These are phyloP conservation scores for Cruciata laevipes DNA, from an alignment of 257 asterid species.

Conservation along the genomic window DNA sequence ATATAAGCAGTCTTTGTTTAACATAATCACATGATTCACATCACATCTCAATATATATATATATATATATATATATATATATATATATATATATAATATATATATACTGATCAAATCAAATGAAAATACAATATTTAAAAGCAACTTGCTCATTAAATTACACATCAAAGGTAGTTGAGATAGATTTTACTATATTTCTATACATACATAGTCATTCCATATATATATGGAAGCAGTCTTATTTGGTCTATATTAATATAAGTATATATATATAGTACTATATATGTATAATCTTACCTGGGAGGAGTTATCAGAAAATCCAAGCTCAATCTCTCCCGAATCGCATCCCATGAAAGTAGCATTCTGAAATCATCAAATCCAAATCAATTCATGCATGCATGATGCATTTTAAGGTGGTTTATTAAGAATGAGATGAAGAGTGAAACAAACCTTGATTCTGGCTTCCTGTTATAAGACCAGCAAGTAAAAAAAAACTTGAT, in stretches of 20 bases:
- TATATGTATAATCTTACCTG: constrained; percentile 32
- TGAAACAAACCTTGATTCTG: constrained; percentile 57
- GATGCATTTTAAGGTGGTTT: neutral
- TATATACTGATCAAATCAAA: neutral
- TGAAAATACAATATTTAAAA: neutral
- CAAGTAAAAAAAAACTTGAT: neutral
- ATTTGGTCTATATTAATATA: too few species aligned
- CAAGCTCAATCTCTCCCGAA: constrained; percentile 76
- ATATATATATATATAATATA: too few species aligned
- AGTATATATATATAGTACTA: neutral
- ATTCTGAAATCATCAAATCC: constrained; percentile 26
- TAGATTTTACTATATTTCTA: too few species aligned
- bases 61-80: too few species aligned
- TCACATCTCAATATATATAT: too few species aligned
- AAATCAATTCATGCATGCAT: neutral
- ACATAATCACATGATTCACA: neutral
- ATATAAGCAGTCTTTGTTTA: neutral
- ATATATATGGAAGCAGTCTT: neutral
- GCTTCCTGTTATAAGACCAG: constrained; percentile 52
- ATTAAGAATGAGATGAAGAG: neutral
- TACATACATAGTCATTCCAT: neutral
- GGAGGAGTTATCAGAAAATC: constrained; percentile 36
- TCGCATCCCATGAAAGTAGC: constrained; percentile 65
- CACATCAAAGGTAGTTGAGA: constrained; percentile 9
- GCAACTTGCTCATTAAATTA: neutral